These are phyloP conservation scores for Tulasnella sp. DNA, from an alignment of 768 basidiomycete genomes.

Conservation along the genomic window DNA sequence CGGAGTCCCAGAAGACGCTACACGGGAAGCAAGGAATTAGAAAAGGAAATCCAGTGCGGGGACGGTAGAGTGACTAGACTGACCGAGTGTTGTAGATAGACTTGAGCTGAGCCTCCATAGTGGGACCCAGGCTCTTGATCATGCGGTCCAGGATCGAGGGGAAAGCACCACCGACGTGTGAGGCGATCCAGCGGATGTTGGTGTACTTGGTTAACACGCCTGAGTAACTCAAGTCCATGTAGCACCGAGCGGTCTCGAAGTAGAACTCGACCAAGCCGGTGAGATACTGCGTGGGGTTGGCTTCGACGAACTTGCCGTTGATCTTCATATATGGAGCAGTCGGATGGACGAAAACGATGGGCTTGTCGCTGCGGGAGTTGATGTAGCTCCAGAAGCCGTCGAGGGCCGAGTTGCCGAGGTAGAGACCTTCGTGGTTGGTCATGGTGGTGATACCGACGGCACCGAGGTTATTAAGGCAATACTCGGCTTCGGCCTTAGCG, in stretches of 20 bases:
- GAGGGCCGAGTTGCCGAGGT: slow-evolving; percentile 9
- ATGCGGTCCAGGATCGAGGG: slow-evolving; percentile 4
- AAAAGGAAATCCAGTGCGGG: not conserved
- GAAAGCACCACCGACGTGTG: slow-evolving; percentile 10
- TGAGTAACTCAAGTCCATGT: slow-evolving; percentile 6
- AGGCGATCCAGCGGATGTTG: slow-evolving; percentile 1
- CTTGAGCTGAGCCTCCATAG: not conserved
- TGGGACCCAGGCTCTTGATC: slow-evolving; percentile 1
- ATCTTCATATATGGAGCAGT: slow-evolving; percentile 1
- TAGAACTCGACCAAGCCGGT: slow-evolving; percentile 9
- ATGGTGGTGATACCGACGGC: slow-evolving; percentile 1
- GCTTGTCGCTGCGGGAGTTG: slow-evolving; percentile 2
- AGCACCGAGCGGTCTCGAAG: slow-evolving; percentile 10
- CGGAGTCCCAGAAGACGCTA: slow-evolving; percentile 6
- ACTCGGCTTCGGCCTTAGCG: slow-evolving; percentile 1
- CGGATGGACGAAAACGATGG: slow-evolving; percentile 8
- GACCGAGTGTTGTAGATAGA: slow-evolving; percentile 3
- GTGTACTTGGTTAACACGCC: not conserved
- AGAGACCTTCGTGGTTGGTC: slow-evolving; percentile 11
- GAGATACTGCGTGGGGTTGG: slow-evolving; percentile 1
- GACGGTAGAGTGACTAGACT: not conserved
- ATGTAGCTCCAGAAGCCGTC: not conserved
- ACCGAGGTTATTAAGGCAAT: not conserved
- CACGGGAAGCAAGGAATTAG: not conserved
- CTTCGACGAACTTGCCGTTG: not conserved